A percentile compares a stretch with the other conserved stretches of the same genome.
Evolutionary conservation across 106 monocot species (phyloP).

Genomic region (Dendrobium catenatum): DNA sequence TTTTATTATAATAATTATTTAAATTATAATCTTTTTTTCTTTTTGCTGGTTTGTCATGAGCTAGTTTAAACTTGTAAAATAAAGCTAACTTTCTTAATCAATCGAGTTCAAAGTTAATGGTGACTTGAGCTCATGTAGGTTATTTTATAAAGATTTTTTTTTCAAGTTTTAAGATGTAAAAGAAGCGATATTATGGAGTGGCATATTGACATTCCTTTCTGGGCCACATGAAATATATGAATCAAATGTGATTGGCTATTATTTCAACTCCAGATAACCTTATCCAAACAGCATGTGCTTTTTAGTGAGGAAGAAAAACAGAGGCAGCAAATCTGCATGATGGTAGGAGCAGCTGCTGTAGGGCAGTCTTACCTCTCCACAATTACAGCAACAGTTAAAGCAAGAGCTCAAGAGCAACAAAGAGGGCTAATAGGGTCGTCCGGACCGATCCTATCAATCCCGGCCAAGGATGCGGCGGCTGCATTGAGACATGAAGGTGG

Average conservation of each 20-base stretch:
- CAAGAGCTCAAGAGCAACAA: not conserved
- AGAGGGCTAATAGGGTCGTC: constrained; percentile 29
- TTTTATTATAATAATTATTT: too few relatives aligned
- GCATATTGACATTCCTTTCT: too few relatives aligned
- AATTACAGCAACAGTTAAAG: not conserved
- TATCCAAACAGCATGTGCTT: not conserved
- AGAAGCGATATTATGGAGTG: too few relatives aligned
- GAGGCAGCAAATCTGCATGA: not conserved
- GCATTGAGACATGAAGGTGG: constrained; percentile 20
- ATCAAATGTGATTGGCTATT: not conserved
- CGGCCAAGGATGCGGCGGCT: constrained; percentile 30
- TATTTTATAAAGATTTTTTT: too few relatives aligned
- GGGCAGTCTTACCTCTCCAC: not conserved
- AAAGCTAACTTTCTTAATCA: too few relatives aligned
- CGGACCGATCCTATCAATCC: constrained; percentile 35
- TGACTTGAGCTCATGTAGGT: too few relatives aligned
- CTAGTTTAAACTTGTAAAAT: too few relatives aligned
- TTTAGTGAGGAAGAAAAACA: not conserved
- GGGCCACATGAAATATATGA: not conserved
- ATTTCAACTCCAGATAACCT: not conserved
- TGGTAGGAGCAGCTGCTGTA: too few relatives aligned
- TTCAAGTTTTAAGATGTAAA: too few relatives aligned
- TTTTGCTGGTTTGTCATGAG: too few relatives aligned
- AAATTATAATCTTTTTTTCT: too few relatives aligned
- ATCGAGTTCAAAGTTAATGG: too few relatives aligned